Evolutionary conservation across 2,329 filamentous ascomycete species (phyloP).

Genomic region (Ciborinia camelliae): DNA sequence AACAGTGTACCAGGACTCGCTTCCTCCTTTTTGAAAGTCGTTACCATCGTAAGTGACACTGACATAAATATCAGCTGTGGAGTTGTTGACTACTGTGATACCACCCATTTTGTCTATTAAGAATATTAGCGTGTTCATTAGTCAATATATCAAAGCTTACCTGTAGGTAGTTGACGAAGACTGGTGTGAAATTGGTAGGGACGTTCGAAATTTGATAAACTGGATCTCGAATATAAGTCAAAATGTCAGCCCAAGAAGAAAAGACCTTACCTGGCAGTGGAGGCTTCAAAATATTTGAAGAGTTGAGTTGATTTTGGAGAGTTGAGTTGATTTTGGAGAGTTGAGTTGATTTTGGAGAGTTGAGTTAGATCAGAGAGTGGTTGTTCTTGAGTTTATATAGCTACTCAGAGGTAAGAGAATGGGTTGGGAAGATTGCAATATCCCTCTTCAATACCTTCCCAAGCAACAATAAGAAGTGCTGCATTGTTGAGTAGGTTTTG

Average conservation of each 20-base stretch:
- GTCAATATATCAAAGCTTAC: not conserved
- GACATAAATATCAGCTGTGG: not conserved
- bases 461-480: not conserved
- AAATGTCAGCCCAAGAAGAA: not conserved
- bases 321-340: not conserved
- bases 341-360: constrained; percentile 3
- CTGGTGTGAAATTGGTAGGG: not conserved
- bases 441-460: not conserved
- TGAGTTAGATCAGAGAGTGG: not conserved
- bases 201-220: not conserved
- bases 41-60: not conserved
- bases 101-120: constrained; percentile 7
- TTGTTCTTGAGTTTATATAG: constrained; percentile 14
- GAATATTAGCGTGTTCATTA: not conserved
- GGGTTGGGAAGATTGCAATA: not conserved
- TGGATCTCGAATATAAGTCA: not conserved
- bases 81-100: constrained; percentile 14
- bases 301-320: constrained; percentile 1
- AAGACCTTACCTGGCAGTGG: constrained; percentile 3
- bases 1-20: not conserved
- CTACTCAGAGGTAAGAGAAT: not conserved
- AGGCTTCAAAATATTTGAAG: not conserved
- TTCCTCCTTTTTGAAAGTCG: constrained; percentile 16
- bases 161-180: not conserved
- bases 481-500: not conserved